Evolutionary conservation across 2,329 filamentous ascomycete species (phyloP), one percentile per base, ranked within the genome.

Genomic region (Pyrenophora tritici-repentis): DNA sequence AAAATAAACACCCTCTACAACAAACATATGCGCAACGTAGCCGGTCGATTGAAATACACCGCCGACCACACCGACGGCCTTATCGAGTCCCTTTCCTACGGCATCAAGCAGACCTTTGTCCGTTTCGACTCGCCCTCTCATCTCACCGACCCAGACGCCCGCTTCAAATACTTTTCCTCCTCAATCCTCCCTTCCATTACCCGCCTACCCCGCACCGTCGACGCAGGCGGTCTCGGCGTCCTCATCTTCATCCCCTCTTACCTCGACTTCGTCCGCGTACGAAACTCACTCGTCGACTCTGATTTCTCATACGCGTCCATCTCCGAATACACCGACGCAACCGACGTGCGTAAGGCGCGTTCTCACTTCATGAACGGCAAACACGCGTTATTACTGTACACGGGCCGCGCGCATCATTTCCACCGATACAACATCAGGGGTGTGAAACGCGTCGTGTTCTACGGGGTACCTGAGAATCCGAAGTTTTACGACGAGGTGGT

Each of bases 351-450:
- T 35, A 86, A 93, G 33, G 91, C 93, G 7, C 83, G 93, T 18
- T 92, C 89, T 10, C 90, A 97, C 70, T 97, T 99, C 75, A 78
- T 91, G 58, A 88, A 80, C 33, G 94, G 92, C 4, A 82, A 91
- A 13, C 89, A 97, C 70, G 85, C 85, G 16, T 82, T 97, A 14
- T 76, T 99, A 33, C 79, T 99, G 13, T 99, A 97, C 76, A 95
- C 92, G 2, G 93, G 96, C 72, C 86, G 94, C 52, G 90, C 92
- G n/a, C 94, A 99, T 75, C 94, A 99, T 74, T 97, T 97, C 80
- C 86, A 91, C 42, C 83, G 94, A n/a, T 91, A 94, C 68, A 83
- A 84, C 60, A 81, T 99, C 46, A 83, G 85, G 31, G 94, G 94
- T 17, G 91, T 94, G 12, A 87, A 86, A 72, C 82, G 86, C 34